Conservation (phyloP, 179 eudicot genomes). For the Heliamphora pulchella region DNA sequence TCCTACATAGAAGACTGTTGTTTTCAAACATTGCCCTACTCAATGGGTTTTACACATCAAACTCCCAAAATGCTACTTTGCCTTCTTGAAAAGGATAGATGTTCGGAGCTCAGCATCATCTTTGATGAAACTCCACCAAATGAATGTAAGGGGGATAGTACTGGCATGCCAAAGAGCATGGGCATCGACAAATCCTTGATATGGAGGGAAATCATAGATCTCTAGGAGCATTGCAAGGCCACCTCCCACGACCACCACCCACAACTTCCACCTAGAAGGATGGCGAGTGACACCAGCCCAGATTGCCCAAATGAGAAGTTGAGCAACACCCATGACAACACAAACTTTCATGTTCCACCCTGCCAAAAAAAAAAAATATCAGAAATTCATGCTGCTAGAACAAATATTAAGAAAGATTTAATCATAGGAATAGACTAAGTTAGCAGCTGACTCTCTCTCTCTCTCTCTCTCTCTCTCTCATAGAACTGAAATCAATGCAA, state of each 20-base stretch:
- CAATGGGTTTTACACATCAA: neutral
- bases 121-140: conserved; percentile 91
- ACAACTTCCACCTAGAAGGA: conserved; percentile 75
- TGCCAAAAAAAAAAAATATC: conserved; percentile 22
- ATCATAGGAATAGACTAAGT: neutral
- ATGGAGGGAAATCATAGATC: conserved; percentile 80
- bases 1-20: neutral
- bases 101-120: conserved; percentile 72
- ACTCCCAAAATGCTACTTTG: conserved; percentile 24
- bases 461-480: too few species aligned
- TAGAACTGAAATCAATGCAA: too few species aligned
- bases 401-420: neutral
- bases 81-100: conserved; percentile 48
- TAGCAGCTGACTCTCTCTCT: too few species aligned
- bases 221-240: conserved; percentile 78
- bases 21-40: neutral
- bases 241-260: conserved; percentile 75
- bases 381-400: neutral
- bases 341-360: conserved; percentile 96
- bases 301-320: conserved; percentile 66
- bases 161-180: conserved; percentile 93
- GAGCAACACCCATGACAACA: conserved; percentile 61
- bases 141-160: conserved; percentile 68
- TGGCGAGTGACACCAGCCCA: conserved; percentile 72
- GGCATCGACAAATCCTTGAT: conserved; percentile 62